Conservation (phyloP, 2,329 filamentous ascomycete genomes). For the Hymenoscyphus repandus region DNA sequence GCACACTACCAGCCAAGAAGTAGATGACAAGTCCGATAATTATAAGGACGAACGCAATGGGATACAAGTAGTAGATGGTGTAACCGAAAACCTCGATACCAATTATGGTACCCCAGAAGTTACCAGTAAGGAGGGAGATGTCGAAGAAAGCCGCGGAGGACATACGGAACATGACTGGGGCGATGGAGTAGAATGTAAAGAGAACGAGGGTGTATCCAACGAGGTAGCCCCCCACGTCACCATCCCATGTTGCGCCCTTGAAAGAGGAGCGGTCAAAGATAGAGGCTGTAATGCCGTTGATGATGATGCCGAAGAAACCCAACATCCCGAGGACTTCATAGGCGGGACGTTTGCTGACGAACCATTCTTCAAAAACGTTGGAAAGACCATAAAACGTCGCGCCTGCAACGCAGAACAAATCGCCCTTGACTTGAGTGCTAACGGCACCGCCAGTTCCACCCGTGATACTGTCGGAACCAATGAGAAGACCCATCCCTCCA, state of each 20-base stretch:
- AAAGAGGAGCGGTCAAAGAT: constrained; percentile 86
- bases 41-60: constrained; percentile 91
- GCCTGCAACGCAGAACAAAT: constrained; percentile 84
- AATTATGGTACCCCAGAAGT: constrained; percentile 96
- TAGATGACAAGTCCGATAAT: constrained; percentile 81
- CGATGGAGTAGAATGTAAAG: constrained; percentile 79
- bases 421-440: constrained; percentile 77
- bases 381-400: constrained; percentile 86
- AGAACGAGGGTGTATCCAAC: constrained; percentile 85
- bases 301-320: constrained; percentile 79
- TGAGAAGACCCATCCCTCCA: constrained; percentile 80
- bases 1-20: constrained; percentile 73
- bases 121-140: constrained; percentile 86
- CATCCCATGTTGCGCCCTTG: constrained; percentile 57
- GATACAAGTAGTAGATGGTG: constrained; percentile 83
- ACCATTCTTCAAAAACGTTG: constrained; percentile 92
- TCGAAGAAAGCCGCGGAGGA: constrained; percentile 93
- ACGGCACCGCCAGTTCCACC: constrained; percentile 56
- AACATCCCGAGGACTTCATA: constrained; percentile 94
- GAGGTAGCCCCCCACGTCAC: constrained; percentile 71
- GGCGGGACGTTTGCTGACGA: constrained; percentile 78
- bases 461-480: constrained; percentile 82
- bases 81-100: constrained; percentile 81
- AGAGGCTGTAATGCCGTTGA: constrained; percentile 84
- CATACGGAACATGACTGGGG: constrained; percentile 83